These are phyloP conservation scores for Schizophyllum commune DNA, from an alignment of 1,284 basidiomycete genomes.

Conservation along the genomic window DNA sequence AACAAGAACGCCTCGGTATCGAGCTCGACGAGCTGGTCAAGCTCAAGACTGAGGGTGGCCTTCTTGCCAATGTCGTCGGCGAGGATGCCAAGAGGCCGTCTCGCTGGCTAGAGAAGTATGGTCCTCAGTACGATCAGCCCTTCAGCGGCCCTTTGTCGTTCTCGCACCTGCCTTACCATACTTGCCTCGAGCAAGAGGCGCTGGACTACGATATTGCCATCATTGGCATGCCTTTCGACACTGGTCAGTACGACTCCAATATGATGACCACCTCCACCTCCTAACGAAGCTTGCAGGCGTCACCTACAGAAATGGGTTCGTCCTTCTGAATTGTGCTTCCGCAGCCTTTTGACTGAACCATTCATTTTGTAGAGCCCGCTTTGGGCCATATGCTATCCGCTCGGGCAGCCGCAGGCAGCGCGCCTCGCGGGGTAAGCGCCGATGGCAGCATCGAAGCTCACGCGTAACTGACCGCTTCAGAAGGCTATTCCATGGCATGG, in stretches of 20 bases:
- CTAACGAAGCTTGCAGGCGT: constrained; percentile 26
- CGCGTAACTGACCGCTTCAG: background rate
- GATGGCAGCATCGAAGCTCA: background rate
- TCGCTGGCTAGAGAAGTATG: constrained; percentile 64
- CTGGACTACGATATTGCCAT: constrained; percentile 63
- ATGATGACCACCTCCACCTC: background rate
- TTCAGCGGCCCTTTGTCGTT: constrained; percentile 71
- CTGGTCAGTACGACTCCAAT: constrained; percentile 15
- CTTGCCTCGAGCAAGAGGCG: constrained; percentile 56
- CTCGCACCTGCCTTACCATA: constrained; percentile 63
- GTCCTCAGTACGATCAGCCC: constrained; percentile 56
- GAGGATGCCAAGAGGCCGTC: constrained; percentile 4
- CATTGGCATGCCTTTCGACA: constrained; percentile 79
- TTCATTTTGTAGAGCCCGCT: constrained; percentile 47
- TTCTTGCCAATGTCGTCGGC: background rate
- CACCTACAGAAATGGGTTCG: constrained; percentile 43
- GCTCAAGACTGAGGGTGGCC: too few relatives aligned
- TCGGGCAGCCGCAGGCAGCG: constrained; percentile 67
- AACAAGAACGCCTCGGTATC: background rate
- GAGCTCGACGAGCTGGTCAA: background rate
- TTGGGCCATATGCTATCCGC: constrained; percentile 76
- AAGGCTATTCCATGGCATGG: constrained; percentile 58
- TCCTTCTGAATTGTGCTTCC: background rate
- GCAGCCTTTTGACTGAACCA: background rate
- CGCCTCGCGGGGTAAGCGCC: constrained; percentile 25